phyloP scores from a whole-genome alignment of 192 early-diverging fungal genomes.

The Coemansia sp. region DNA sequence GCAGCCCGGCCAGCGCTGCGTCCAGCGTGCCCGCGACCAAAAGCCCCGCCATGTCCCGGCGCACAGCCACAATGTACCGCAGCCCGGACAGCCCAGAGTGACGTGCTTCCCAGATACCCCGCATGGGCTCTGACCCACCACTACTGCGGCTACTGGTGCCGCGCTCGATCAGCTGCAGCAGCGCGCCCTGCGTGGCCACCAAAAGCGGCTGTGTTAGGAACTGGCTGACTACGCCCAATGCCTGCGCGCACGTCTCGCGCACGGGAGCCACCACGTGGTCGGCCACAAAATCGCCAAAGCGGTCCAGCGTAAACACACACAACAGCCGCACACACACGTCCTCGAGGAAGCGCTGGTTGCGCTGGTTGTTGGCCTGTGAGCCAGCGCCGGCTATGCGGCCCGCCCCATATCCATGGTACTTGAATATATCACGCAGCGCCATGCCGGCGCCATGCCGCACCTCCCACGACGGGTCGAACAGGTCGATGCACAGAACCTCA shows the following conservation, averaged over 20 bases:
- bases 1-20: slow-evolving; percentile 80
- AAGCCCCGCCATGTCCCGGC: slow-evolving; percentile 73
- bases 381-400: slow-evolving; percentile 59
- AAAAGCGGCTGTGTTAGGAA: slow-evolving; percentile 56
- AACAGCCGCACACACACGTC: slow-evolving; percentile 85
- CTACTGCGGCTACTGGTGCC: too few species aligned
- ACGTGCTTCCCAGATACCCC: slow-evolving; percentile 79
- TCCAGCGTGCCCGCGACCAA: slow-evolving; percentile 67
- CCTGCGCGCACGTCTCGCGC: slow-evolving; percentile 87
- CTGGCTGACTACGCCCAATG: slow-evolving; percentile 65
- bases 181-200: slow-evolving; percentile 48
- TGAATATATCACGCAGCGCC: slow-evolving; percentile 83
- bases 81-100: slow-evolving; percentile 89
- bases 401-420: slow-evolving; percentile 75
- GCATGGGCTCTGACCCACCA: too few species aligned
- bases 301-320: slow-evolving; percentile 90
- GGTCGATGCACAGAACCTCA: slow-evolving; percentile 63
- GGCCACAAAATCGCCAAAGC: slow-evolving; percentile 94
- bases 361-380: slow-evolving; percentile 52
- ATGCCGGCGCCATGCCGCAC: slow-evolving; percentile 93
- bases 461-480: slow-evolving; percentile 81
- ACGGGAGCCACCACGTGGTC: slow-evolving; percentile 95
- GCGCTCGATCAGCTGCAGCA: slow-evolving; percentile 54
- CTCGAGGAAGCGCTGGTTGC: slow-evolving; percentile 77
- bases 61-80: slow-evolving; percentile 90